phyloP scores from a whole-genome alignment of 768 basidiomycete genomes.

The Suillus paluster region DNA sequence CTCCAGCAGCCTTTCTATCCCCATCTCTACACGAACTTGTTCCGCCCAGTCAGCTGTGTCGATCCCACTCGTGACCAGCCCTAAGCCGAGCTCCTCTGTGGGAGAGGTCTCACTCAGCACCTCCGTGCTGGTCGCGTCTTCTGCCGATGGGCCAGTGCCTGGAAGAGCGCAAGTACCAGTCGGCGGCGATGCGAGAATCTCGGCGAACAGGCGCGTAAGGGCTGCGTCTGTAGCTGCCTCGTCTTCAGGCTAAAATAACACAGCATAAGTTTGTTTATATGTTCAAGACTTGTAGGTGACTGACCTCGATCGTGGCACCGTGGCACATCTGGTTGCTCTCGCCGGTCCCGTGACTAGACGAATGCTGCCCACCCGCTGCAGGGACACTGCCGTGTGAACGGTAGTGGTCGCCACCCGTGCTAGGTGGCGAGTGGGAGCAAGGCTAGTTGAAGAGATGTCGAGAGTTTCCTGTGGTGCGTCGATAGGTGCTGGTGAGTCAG shows the following conservation, averaged over 20 bases:
- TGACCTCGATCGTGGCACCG: slow-evolving; percentile 39
- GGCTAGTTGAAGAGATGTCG: slow-evolving; percentile 37
- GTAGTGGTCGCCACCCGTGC: slow-evolving; percentile 93
- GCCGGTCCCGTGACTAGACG: slow-evolving; percentile 31
- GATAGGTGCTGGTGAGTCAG: slow-evolving; percentile 33
- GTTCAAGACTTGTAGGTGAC: slow-evolving; percentile 22
- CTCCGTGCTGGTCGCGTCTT: slow-evolving; percentile 32
- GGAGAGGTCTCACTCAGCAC: slow-evolving; percentile 21
- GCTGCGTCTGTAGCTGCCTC: slow-evolving; percentile 51
- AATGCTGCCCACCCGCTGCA: slow-evolving; percentile 85
- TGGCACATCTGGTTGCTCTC: slow-evolving; percentile 22
- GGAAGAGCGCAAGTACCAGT: slow-evolving; percentile 36
- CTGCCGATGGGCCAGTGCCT: slow-evolving; percentile 36
- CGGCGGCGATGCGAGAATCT: slow-evolving; percentile 40
- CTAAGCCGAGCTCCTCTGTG: slow-evolving; percentile 21
- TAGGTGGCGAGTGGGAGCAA: slow-evolving; percentile 91
- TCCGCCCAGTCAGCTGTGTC: slow-evolving; percentile 31
- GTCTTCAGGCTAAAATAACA: slow-evolving; percentile 44
- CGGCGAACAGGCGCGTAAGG: slow-evolving; percentile 38
- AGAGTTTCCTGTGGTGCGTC: slow-evolving; percentile 27
- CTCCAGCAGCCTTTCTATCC: slow-evolving; percentile 66
- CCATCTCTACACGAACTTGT: slow-evolving; percentile 45
- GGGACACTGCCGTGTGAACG: slow-evolving; percentile 66
- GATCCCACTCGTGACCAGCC: slow-evolving; percentile 21
- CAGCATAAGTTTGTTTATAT: slow-evolving; percentile 27